A percentile compares a stretch with the other conserved stretches of the same genome.
phyloP scores from a whole-genome alignment of 2,329 filamentous ascomycete genomes.

The Tolypocladium nubicola region DNA sequence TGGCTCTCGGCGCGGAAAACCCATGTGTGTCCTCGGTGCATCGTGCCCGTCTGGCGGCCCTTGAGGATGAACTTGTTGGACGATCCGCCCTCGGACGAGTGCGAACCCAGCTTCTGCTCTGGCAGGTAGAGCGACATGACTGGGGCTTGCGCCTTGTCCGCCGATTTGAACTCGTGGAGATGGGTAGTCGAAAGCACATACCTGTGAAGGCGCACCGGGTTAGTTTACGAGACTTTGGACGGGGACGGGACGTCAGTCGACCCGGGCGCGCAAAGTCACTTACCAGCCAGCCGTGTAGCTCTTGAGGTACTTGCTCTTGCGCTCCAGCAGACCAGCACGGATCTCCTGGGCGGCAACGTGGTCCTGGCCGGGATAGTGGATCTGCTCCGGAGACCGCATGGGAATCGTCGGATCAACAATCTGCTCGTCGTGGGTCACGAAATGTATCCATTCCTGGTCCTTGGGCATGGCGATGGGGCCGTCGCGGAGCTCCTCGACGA shows the following conservation, averaged over 20 bases:
- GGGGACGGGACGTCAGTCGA: background rate
- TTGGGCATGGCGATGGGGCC: constrained; percentile 90
- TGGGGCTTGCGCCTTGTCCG: constrained; percentile 80
- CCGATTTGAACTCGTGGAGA: constrained; percentile 98
- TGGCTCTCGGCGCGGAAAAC: constrained; percentile 63
- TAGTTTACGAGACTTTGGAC: background rate
- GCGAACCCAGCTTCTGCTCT: constrained; percentile 90
- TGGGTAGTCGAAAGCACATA: constrained; percentile 95
- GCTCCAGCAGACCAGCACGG: constrained; percentile 80
- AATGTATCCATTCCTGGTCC: constrained; percentile 80
- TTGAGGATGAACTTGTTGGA: constrained; percentile 98
- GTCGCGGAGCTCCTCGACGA: constrained; percentile 69
- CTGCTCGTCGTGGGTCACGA: constrained; percentile 71
- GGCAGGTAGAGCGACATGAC: constrained; percentile 94
- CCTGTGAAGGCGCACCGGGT: constrained; percentile 36
- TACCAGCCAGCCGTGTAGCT: constrained; percentile 94
- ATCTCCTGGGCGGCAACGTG: constrained; percentile 77
- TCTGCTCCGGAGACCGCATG: constrained; percentile 66
- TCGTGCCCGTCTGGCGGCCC: constrained; percentile 81
- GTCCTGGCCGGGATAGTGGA: constrained; percentile 84
- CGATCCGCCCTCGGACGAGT: constrained; percentile 69
- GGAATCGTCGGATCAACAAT: constrained; percentile 80
- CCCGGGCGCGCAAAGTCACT: constrained; percentile 17
- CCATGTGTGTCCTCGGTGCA: constrained; percentile 76
- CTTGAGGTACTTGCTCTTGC: constrained; percentile 98